Conservation (phyloP, 768 basidiomycete species). For the Russula abietina region DNA sequence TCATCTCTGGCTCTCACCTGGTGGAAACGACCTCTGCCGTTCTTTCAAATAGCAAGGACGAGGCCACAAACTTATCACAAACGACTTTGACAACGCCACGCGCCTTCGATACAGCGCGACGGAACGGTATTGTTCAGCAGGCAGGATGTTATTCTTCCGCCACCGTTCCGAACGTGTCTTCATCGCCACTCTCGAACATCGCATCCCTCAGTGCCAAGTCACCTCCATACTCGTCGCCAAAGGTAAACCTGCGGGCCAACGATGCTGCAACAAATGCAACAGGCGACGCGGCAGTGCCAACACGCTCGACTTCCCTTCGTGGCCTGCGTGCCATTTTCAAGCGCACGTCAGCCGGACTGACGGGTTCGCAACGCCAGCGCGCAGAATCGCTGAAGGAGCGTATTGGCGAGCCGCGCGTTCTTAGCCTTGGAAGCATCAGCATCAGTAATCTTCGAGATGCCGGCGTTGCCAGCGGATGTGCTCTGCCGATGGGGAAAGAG, state of each 20-base stretch:
- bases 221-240: background rate
- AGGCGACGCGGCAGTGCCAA: background rate
- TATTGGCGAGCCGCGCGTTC: slow-evolving; percentile 11
- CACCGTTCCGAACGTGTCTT: background rate
- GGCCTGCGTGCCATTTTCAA: slow-evolving; percentile 19
- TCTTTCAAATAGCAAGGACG: background rate
- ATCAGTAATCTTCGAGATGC: slow-evolving; percentile 12
- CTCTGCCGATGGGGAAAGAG: background rate
- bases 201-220: background rate
- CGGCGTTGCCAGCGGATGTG: background rate
- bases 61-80: background rate
- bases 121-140: background rate
- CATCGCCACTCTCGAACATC: background rate
- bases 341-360: slow-evolving; percentile 16
- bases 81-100: background rate
- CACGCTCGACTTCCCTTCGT: slow-evolving; percentile 9
- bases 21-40: background rate
- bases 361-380: slow-evolving; percentile 3
- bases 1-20: slow-evolving; percentile 2
- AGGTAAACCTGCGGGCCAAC: background rate
- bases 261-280: background rate
- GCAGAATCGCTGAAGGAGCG: slow-evolving; percentile 19
- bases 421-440: slow-evolving; percentile 16
- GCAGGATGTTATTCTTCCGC: background rate
- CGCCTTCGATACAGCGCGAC: background rate